Conservation (phyloP, 2,329 filamentous ascomycete genomes). For the Penicillium paneum region DNA sequence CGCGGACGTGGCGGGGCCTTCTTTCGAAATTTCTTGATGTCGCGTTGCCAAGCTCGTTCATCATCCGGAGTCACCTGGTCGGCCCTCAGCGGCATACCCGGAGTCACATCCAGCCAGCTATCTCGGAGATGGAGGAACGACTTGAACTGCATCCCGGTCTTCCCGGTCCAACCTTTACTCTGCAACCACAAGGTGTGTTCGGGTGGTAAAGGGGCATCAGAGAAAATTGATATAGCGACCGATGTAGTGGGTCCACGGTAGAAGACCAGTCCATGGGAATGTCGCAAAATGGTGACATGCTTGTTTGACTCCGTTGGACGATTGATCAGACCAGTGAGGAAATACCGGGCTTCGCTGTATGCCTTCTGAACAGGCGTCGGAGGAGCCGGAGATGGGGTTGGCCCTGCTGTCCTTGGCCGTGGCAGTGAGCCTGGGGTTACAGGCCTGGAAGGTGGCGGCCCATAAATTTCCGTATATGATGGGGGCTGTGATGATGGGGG, state of each 20-base stretch:
- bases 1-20: slow-evolving; percentile 49
- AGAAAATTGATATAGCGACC: slow-evolving; percentile 63
- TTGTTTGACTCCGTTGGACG: slow-evolving; percentile 64
- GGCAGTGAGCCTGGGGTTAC: background rate
- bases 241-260: slow-evolving; percentile 65
- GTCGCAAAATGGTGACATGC: slow-evolving; percentile 64
- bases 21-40: slow-evolving; percentile 62
- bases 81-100: slow-evolving; percentile 46
- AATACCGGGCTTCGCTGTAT: slow-evolving; percentile 58
- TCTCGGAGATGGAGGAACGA: slow-evolving; percentile 58
- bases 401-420: slow-evolving; percentile 17
- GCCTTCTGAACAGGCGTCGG: slow-evolving; percentile 32
- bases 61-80: slow-evolving; percentile 55
- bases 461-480: slow-evolving; percentile 23
- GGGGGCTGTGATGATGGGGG: slow-evolving; percentile 13
- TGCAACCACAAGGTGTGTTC: slow-evolving; percentile 65
- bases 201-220: slow-evolving; percentile 54
- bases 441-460: background rate
- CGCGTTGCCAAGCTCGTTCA: slow-evolving; percentile 66
- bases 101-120: slow-evolving; percentile 68
- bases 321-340: slow-evolving; percentile 62
- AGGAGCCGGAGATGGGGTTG: slow-evolving; percentile 2
- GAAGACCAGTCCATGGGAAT: slow-evolving; percentile 62
- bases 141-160: slow-evolving; percentile 65
- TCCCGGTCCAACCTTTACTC: slow-evolving; percentile 65